Evolutionary conservation across 225 moss, liverwort and hornwort genomes (phyloP).

Genomic region (Climacium dendroides): DNA sequence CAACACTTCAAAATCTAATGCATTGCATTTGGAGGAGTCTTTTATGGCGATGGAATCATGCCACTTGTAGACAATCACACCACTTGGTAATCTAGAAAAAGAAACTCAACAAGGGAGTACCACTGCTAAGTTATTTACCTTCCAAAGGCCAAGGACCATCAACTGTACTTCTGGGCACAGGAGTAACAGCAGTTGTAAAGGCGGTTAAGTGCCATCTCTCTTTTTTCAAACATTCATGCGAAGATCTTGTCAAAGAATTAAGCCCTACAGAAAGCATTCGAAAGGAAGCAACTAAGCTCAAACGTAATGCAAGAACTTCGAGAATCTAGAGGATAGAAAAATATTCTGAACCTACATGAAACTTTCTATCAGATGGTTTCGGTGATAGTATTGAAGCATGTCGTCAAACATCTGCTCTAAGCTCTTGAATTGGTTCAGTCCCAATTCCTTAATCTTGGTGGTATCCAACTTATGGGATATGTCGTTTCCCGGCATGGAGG

Average conservation of each 20-base stretch:
- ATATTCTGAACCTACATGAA: background rate
- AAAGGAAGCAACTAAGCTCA: background rate
- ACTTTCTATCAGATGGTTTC: conserved; percentile 10
- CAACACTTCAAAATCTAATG: too few relatives aligned
- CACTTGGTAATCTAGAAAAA: background rate
- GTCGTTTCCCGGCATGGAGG: background rate
- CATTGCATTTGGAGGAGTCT: too few relatives aligned
- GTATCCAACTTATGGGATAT: conserved; percentile 40
- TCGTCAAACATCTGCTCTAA: conserved; percentile 56
- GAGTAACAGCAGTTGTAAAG: background rate
- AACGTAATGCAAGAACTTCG: background rate
- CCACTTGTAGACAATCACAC: too few relatives aligned
- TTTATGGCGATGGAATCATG: too few relatives aligned
- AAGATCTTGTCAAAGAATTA: too few relatives aligned
- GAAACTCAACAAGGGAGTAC: background rate
- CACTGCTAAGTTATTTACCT: background rate
- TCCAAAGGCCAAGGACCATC: background rate
- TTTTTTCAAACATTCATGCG: background rate
- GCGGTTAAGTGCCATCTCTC: too few relatives aligned
- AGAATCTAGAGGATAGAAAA: background rate
- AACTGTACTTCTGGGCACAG: background rate
- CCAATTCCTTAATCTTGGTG: conserved; percentile 39
- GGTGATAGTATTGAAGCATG: conserved; percentile 25
- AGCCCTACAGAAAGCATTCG: too few relatives aligned
- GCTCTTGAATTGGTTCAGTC: conserved; percentile 39